Base-by-base conservation (phyloP, 2,329 filamentous ascomycete species). In the Phialophora macrospora region DNA sequence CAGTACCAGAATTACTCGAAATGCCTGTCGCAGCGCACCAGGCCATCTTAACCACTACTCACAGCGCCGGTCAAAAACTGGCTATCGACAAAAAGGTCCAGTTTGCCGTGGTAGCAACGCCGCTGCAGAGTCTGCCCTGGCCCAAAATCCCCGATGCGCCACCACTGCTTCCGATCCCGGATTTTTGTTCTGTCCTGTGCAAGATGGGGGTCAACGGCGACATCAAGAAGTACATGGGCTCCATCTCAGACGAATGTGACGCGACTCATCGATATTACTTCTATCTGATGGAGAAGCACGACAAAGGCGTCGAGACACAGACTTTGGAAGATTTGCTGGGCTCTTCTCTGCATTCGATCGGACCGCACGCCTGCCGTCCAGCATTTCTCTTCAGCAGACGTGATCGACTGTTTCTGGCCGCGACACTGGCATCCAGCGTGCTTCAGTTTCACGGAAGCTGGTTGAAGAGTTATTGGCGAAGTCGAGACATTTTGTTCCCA, bases 391-490 rank as follows among this genome's bases (percentile, higher is more conserved):
- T 66, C n/a, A 66, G 55, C 49, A 51, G 64, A 56, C 64, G 61
- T 17, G 61, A 67, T 28, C 55, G 64, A 12, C 38, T 64, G 34
- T 67, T 60, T 20, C 26, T 67, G 34, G 61, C 65, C 34, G 63
- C 65, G 4, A 54, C 52, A 7, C 62, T 67, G 41, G 65, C 65
- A 9, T 67, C 65, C 11, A 62, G 26, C 44, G 58, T 67, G 7
- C 63, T 67, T 28, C 49, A 48, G 38, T 58, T 67, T 26, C 46
- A 62, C 22, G 55, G 62, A n/a, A 64, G 48, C 48, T 64, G 62
- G 62, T 46, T 64, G 14, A 60, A 64, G 54, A 11, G n/a, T 5
- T 9, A 64, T 12, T 67, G 64, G 64, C 8, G 60, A n/a, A 60
- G 32, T n/a, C 34, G 49, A 17, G 64, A 67, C 46, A 64, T 64